Base-by-base conservation (phyloP, 2,329 filamentous ascomycete species). In the Alternaria conjuncta region DNA sequence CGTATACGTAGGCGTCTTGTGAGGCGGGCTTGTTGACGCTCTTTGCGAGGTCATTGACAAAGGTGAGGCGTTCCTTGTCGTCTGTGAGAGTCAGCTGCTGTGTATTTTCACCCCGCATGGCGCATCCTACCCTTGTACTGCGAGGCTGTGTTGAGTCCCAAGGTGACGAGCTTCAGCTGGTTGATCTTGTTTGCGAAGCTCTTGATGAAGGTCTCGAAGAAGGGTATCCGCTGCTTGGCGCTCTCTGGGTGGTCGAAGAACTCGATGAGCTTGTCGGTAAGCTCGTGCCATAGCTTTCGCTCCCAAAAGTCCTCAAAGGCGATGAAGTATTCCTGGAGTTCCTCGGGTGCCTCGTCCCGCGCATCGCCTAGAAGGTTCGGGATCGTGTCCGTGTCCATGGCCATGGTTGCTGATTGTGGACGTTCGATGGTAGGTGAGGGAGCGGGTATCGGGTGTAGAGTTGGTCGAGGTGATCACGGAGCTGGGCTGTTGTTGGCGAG, bases 101-200 rank as follows among this genome's bases (percentile, higher is more conserved):
- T 21, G 7, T 28, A 10, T 12, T 9, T 44, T 23, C 2, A 12
- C n/a, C 4, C 25, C 18, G 10, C 18, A 18, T 23, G 43, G 93
- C 91, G 30, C 20, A 11, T 50, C 61, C 15, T 69, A 95, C 93
- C 89, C 84, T 87, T 86, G 82, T 92, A 97, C 84, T 97, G 90
- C 75, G 90, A 89, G 57, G 94, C 93, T 49, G 96, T 92, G 82
- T 92, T 92, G 78, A 98, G 84, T 15, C 94, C 96, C 71, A 99
- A 85, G 70, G 92, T 91, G 71, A 99, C 96, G 71, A 98, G 90
- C 87, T 97, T 97, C 68, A 99, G 86, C 85, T 98, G 95, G 84
- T 98, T 99, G 86, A 99, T 97, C 87, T 96, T 97, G 80, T 97
- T 94, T 70, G 94, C 93, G 79, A 99, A 99, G 82, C 92, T 96